These are phyloP conservation scores for Neobulgaria alba DNA, from an alignment of 2,329 filamentous ascomycete genomes.

Conservation along the genomic window DNA sequence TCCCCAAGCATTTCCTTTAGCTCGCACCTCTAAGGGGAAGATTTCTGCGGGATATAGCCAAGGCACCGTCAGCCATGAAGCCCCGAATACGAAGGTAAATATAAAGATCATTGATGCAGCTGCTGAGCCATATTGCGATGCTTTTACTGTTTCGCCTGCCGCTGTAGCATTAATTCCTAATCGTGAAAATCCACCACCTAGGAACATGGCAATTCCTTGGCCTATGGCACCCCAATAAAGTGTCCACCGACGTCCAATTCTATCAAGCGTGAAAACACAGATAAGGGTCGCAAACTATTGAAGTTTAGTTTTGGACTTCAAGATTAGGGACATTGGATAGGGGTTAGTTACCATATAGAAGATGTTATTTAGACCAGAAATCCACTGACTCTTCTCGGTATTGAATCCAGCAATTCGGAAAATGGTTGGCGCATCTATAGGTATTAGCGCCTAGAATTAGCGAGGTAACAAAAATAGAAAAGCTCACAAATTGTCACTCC, in stretches of 20 bases:
- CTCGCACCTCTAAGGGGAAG: slow-evolving; percentile 61
- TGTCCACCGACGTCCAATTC: slow-evolving; percentile 60
- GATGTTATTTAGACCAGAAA: slow-evolving; percentile 48
- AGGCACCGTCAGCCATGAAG: slow-evolving; percentile 43
- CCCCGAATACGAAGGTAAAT: slow-evolving; percentile 54
- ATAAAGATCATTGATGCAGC: slow-evolving; percentile 65
- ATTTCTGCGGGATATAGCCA: slow-evolving; percentile 66
- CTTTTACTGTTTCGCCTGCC: slow-evolving; percentile 36
- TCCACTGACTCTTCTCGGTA: slow-evolving; percentile 52
- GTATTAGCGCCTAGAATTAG: neutral
- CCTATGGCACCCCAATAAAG: slow-evolving; percentile 59
- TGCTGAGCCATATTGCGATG: slow-evolving; percentile 49
- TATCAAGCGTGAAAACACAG: slow-evolving; percentile 61
- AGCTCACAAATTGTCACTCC: slow-evolving; percentile 52
- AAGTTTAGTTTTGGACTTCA: slow-evolving; percentile 27
- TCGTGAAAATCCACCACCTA: slow-evolving; percentile 54
- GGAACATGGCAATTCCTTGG: slow-evolving; percentile 59
- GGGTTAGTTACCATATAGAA: slow-evolving; percentile 47
- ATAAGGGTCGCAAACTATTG: slow-evolving; percentile 54
- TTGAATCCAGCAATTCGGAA: slow-evolving; percentile 61
- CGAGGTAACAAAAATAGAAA: too few relatives aligned
- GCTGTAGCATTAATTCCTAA: slow-evolving; percentile 38
- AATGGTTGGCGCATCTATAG: slow-evolving; percentile 33
- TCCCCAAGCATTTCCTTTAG: slow-evolving; percentile 68
- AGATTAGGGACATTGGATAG: too few relatives aligned